Evolutionary conservation across 2,329 filamentous ascomycete species (phyloP), one percentile per base, ranked within the genome.

Genomic region (Colletotrichum costaricense): DNA sequence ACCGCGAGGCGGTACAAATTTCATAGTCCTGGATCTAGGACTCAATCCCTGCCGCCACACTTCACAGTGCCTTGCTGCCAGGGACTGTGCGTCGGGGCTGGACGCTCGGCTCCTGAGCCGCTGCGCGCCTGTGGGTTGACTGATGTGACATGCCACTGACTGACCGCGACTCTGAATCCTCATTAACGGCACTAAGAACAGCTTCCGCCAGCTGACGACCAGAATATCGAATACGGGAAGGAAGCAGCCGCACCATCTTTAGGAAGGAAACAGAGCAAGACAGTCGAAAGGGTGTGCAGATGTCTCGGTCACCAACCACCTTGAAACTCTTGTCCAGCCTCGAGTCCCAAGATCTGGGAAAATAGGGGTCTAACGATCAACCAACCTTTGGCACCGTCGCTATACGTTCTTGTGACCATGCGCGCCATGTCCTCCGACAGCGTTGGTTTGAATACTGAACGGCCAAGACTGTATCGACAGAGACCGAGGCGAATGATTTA

Each of bases 21-120:
- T 49, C 54, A 55, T 56, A 69, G 69, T 72, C 65, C 69, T 72
- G 65, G 58, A 69, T 72, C 65, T 69, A 72, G 69, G 65, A 72
- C 58, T 69, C 19, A 24, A 69, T 22, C 69, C 69, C 69, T 69
- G 69, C 52, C 69, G 58, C 19, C 19, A 11, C 42, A 22, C 57
- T 22, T 58, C 38, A 60, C 52, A 38, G 65, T 69, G 46, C 64
- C 52, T 63, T 57, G 30, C 66, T 38, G 63, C 26, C 46, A 72
- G 69, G 66, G 66, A 64, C 69, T 69, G 66, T 69, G 66, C 66
- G 55, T 67, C 58, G 56, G 62, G 54, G 68, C 58, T 28, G 42
- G 65, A 46, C 57, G 58, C 58, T 69, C 65, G 63, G 57, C 64
- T 58, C 49, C 38, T 63, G 30, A 55, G 57, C 67, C 46, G 55